Base-by-base conservation (phyloP, 2,329 filamentous ascomycete genomes). In the Periconia sp. region DNA sequence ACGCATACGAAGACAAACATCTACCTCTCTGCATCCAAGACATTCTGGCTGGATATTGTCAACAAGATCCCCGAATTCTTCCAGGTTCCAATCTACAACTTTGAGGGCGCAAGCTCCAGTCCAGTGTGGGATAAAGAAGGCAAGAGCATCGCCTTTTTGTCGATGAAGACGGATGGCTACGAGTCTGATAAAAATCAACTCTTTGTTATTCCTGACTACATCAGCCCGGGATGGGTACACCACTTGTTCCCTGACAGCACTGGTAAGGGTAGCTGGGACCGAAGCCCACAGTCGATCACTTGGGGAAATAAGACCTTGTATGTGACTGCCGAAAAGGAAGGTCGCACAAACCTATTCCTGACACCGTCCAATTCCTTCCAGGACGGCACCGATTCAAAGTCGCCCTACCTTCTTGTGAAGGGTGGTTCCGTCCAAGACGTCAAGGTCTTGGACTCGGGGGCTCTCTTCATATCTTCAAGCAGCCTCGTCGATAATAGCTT, bases 1-100 rank as follows among this genome's bases (percentile, higher is more conserved):
- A 82, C 89, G 52, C 85, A 89, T 71, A 96, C 91, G 6, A 93
- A 92, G 65, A 88, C 88, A 0, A 89, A 94, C 65, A 82, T 95
- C 31, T 96, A 94, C 73, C 84, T 87, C 45, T 79, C 88, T 1
- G 82, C 86, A 0, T 76, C 92, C 31, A 77, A 79, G 47, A 83
- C 80, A 3, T 92, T 88, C 66, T 70, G 68, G 68, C 54, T 59
- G 17, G 52, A 63, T 9, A 46, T 66, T 1, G 55, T 56, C 2
- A 44, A 56, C 13, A 50, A 49, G 2, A 19, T 57, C 9, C 55
- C 60, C 3, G 41, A 61, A 33, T 85, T 80, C 3, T 80, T 78
- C 65, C 76, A 82, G 49, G 78, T 84, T 50, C 79, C 81, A 68
- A 87, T 84, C 19, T 82, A 79, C 52, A 76, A 66, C 70, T 89